Evolutionary conservation across 768 basidiomycete species (phyloP), one percentile per base, ranked within the genome.

Genomic region (Lyophyllum decastes): DNA sequence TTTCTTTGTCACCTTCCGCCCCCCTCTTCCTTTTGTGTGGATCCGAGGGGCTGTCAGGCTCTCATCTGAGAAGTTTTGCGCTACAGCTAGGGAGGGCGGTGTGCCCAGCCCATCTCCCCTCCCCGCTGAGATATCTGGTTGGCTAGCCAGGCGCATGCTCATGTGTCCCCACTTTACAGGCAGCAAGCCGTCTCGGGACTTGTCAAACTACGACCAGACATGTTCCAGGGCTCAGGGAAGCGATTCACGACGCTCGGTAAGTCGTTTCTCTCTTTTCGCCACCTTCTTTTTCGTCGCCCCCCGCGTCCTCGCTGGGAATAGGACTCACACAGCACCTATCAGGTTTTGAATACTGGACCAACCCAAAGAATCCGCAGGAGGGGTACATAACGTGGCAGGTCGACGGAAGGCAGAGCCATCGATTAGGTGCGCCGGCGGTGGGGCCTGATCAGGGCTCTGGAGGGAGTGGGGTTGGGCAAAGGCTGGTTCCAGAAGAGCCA

Each of bases 331-430:
- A n/a, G n/a, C 30, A 10, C 30, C 30, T 30, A 30, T 10, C 10
- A 82, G 88, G 90, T 16, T 92, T 92, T 64, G 93, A 94, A 67
- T 90, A 88, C 66, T 89, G 80, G 78, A 74, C 82, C 6, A 79
- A 90, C 66, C 86, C 84, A 0, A 73, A 77, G 4, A 73, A 84
- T 49, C 77, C 78, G 0, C 53, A 65, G 0, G 79, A 79, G 8
- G 89, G 89, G 0, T 89, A 80, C 65, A 85, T 95, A 55, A 87
- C 87, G 5, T 95, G 94, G 94, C 79, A 84, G 54, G 79, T 84
- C 14, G 80, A 86, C 59, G 87, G 85, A 1, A 64, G 67, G 26
- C 78, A 77, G 38, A 78, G 81, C 0, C 83, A 71, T 55, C 68
- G 73, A 10, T 65, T 94, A 64, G 77, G 81, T 17, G 85, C 89